A percentile compares a stretch with the other conserved stretches of the same genome.
These are phyloP conservation scores for Colletotrichum magnum DNA, from an alignment of 2,329 filamentous ascomycete genomes.

Conservation along the genomic window DNA sequence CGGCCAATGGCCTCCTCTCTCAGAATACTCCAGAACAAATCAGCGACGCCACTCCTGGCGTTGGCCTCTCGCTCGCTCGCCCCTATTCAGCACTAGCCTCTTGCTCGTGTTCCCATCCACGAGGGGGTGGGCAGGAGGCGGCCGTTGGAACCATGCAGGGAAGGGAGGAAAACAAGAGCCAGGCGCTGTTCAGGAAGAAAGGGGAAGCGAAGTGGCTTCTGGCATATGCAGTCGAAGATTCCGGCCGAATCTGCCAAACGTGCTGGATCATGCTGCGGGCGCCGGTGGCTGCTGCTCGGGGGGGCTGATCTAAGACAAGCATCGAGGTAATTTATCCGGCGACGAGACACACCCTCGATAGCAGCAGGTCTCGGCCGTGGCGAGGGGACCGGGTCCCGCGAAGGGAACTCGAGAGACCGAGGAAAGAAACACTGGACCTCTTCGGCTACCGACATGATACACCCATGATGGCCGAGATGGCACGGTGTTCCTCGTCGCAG, in stretches of 20 bases:
- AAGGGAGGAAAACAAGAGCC: neutral
- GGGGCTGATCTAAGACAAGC: constrained; percentile 26
- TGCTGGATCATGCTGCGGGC: neutral
- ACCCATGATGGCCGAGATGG: too few species aligned
- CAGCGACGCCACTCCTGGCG: too few species aligned
- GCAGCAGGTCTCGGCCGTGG: neutral
- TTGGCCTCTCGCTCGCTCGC: constrained; percentile 13
- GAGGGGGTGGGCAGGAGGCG: neutral
- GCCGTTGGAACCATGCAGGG: constrained; percentile 21
- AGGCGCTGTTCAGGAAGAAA: neutral
- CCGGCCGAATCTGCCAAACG: constrained; percentile 9
- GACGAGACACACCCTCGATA: constrained; percentile 6
- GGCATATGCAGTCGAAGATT: neutral
- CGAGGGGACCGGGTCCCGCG: neutral
- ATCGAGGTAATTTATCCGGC: constrained; percentile 10
- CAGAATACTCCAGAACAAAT: constrained; percentile 19
- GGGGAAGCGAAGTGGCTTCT: neutral
- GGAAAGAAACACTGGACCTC: neutral
- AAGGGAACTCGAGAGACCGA: neutral
- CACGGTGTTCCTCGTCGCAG: neutral
- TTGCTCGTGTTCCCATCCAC: neutral
- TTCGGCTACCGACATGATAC: constrained; percentile 12
- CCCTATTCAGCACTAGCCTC: constrained; percentile 32
- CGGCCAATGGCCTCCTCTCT: constrained; percentile 8
- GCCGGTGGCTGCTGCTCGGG: neutral